phyloP scores from a whole-genome alignment of 495 filamentous ascomycete species.

The Penicillium argentinense region DNA sequence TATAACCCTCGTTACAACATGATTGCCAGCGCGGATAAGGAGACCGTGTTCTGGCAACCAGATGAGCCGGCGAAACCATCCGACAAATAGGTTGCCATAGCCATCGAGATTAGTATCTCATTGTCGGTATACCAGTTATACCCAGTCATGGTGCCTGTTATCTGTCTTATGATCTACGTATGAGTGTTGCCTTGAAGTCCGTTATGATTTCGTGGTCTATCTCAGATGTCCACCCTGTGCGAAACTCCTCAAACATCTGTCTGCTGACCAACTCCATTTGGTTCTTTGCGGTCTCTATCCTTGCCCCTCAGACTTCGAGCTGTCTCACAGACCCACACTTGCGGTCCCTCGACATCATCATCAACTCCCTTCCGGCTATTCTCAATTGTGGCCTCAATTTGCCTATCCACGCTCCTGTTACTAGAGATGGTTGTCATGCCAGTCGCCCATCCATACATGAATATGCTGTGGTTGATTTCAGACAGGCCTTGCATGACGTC shows the following conservation, averaged over 20 bases:
- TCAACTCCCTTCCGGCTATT: constrained; percentile 36
- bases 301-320: constrained; percentile 66
- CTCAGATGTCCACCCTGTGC: neutral
- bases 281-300: constrained; percentile 50
- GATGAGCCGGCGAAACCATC: constrained; percentile 34
- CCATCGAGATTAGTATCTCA: neutral
- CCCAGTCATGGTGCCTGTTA: no score
- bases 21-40: constrained; percentile 82
- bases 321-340: constrained; percentile 61
- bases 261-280: constrained; percentile 5
- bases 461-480: constrained; percentile 65
- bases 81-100: constrained; percentile 29
- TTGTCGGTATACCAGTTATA: no score
- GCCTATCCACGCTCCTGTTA: constrained; percentile 63
- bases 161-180: no score
- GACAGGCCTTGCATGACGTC: constrained; percentile 49
- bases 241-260: neutral
- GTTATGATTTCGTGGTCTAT: no score
- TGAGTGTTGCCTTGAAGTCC: no score
- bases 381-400: constrained; percentile 57
- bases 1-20: constrained; percentile 91
- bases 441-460: constrained; percentile 65
- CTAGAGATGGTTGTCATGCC: constrained; percentile 63
- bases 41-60: constrained; percentile 88
- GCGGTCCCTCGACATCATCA: constrained; percentile 48